Conservation (phyloP, 139 green algal genomes). For the Micromonas pusilla region DNA sequence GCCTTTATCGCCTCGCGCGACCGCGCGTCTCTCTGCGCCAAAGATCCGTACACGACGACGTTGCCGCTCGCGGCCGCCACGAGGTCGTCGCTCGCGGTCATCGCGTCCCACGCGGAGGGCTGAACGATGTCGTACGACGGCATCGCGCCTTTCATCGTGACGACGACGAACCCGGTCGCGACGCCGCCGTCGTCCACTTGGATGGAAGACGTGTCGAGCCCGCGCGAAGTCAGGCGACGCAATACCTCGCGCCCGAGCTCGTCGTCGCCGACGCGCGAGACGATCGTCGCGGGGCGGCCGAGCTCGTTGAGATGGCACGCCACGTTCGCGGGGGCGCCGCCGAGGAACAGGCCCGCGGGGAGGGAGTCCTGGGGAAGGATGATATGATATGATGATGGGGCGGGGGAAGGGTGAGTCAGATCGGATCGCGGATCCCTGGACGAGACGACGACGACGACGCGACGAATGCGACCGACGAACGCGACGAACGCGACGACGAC, state of each 20-base stretch:
- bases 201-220: neutral
- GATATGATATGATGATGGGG: too few species aligned
- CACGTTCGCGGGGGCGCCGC: neutral
- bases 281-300: neutral
- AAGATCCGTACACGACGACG: neutral
- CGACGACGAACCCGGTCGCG: neutral
- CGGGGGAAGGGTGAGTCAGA: too few species aligned
- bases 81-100: neutral
- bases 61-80: neutral
- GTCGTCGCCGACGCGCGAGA: constrained; percentile 13
- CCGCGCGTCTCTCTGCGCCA: neutral
- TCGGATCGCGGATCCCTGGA: too few species aligned
- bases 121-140: constrained; percentile 9
- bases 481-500: too few species aligned
- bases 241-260: constrained; percentile 10
- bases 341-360: neutral
- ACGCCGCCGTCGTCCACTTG: neutral
- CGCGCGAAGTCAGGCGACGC: neutral
- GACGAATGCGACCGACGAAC: too few species aligned
- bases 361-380: too few species aligned
- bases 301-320: neutral
- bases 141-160: neutral
- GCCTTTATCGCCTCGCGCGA: neutral
- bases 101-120: neutral
- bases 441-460: too few species aligned